Conservation (phyloP, 164 flowering plant species). For the Litsea cubeba region DNA sequence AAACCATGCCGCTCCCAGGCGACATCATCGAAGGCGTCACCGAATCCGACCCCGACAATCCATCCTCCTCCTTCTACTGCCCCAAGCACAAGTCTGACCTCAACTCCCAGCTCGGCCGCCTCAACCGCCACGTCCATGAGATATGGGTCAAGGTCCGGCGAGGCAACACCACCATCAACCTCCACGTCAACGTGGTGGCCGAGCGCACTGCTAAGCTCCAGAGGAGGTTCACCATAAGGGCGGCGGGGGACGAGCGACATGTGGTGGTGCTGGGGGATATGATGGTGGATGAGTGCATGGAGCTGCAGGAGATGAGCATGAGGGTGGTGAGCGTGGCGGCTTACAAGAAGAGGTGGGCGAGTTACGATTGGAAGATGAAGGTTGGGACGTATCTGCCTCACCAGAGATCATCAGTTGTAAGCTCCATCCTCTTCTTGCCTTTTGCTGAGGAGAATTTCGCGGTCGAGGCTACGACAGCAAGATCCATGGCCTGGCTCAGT, state of each 20-base stretch:
- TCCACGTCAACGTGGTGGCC: conserved; percentile 33
- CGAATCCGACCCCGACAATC: conserved; percentile 19
- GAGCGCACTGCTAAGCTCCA: conserved; percentile 30
- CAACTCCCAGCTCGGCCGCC: conserved; percentile 30
- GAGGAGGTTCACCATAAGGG: conserved; percentile 35
- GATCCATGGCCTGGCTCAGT: conserved; percentile 66
- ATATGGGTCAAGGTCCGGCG: conserved; percentile 48
- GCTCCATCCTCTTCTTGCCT: conserved; percentile 54
- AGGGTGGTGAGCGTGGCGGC: conserved; percentile 34
- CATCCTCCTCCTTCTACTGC: conserved; percentile 15
- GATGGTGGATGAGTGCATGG: conserved; percentile 43
- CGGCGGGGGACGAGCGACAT: conserved; percentile 43
- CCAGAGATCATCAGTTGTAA: conserved; percentile 31
- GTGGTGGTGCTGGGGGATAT: conserved; percentile 49
- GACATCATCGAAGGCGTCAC: conserved; percentile 53
- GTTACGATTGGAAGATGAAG: conserved; percentile 54
- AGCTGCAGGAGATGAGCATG: conserved; percentile 61
- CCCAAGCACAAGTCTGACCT: conserved; percentile 39
- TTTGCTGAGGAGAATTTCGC: conserved; percentile 20
- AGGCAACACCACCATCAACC: conserved; percentile 33
- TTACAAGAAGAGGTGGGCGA: conserved; percentile 31
- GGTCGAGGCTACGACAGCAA: conserved; percentile 29
- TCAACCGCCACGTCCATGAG: conserved; percentile 16
- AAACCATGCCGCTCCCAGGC: conserved; percentile 61
- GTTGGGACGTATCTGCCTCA: conserved; percentile 40